Evolutionary conservation across 1,284 basidiomycete species (phyloP).

Genomic region (Cutaneotrichosporon sp.): DNA sequence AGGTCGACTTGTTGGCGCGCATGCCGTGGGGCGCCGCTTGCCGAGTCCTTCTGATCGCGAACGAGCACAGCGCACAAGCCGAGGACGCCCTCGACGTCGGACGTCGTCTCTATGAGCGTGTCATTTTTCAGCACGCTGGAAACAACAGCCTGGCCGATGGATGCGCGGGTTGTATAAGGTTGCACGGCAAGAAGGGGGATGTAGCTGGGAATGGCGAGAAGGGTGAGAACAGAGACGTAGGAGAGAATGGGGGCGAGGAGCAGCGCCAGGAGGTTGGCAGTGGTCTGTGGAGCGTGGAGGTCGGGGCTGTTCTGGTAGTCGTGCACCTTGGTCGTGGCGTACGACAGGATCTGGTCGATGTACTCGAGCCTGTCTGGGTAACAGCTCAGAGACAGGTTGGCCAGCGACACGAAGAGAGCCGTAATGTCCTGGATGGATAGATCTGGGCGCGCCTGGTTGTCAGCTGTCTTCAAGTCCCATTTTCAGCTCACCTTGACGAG

Average conservation of each 20-base stretch:
- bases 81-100: slow-evolving; percentile 85
- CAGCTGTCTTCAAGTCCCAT: background rate
- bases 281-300: slow-evolving; percentile 77
- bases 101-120: slow-evolving; percentile 80
- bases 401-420: slow-evolving; percentile 83
- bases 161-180: slow-evolving; percentile 78
- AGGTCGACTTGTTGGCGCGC: slow-evolving; percentile 56
- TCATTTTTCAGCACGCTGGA: slow-evolving; percentile 91
- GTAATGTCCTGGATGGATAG: slow-evolving; percentile 92
- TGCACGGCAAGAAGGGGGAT: slow-evolving; percentile 73
- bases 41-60: slow-evolving; percentile 73
- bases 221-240: slow-evolving; percentile 85
- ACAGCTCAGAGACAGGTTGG: slow-evolving; percentile 86
- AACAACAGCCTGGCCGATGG: slow-evolving; percentile 85
- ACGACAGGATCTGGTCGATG: slow-evolving; percentile 85
- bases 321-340: slow-evolving; percentile 76
- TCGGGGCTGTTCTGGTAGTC: slow-evolving; percentile 81
- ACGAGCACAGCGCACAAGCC: slow-evolving; percentile 86
- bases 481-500: slow-evolving; percentile 71
- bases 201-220: slow-evolving; percentile 86
- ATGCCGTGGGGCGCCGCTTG: slow-evolving; percentile 53
- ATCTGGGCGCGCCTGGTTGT: slow-evolving; percentile 76
- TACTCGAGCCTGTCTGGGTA: slow-evolving; percentile 93
- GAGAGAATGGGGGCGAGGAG: slow-evolving; percentile 88
- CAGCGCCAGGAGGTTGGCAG: slow-evolving; percentile 77